Conservation (phyloP, 2,329 filamentous ascomycete species). For the Coleophoma cylindrospora region DNA sequence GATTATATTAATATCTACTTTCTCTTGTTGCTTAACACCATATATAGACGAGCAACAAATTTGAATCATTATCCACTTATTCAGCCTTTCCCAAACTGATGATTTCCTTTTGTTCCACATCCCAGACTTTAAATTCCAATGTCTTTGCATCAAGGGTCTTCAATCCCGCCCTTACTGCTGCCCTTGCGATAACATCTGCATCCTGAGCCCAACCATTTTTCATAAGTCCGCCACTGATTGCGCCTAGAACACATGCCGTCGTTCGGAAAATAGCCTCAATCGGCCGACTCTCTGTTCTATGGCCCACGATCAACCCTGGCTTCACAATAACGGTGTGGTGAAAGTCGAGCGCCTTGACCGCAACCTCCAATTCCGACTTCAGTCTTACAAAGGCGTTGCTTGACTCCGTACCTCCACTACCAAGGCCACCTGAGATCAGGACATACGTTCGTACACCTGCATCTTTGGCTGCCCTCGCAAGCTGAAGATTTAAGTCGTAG, state of each 20-base stretch:
- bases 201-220: conserved; percentile 55
- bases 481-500: conserved; percentile 74
- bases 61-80: not conserved
- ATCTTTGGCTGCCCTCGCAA: conserved; percentile 68
- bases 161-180: conserved; percentile 40
- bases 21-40: no score
- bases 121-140: conserved; percentile 36
- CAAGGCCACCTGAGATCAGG: conserved; percentile 27
- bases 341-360: conserved; percentile 66
- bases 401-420: conserved; percentile 38
- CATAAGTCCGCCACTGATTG: conserved; percentile 38
- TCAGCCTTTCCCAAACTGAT: conserved; percentile 17
- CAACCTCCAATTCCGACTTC: conserved; percentile 81
- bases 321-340: conserved; percentile 69
- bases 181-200: conserved; percentile 48
- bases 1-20: no score
- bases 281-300: conserved; percentile 55
- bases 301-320: conserved; percentile 62
- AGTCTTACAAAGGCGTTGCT: conserved; percentile 54
- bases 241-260: not conserved
- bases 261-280: conserved; percentile 29
- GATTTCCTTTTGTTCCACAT: conserved; percentile 40
- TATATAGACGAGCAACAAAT: no score
- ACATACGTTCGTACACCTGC: conserved; percentile 63
- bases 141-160: conserved; percentile 28